Percentiles rank a stretch among this genome's conserved stretches.
phyloP scores from a whole-genome alignment of 2,329 filamentous ascomycete species.

The Xylaria sp. region DNA sequence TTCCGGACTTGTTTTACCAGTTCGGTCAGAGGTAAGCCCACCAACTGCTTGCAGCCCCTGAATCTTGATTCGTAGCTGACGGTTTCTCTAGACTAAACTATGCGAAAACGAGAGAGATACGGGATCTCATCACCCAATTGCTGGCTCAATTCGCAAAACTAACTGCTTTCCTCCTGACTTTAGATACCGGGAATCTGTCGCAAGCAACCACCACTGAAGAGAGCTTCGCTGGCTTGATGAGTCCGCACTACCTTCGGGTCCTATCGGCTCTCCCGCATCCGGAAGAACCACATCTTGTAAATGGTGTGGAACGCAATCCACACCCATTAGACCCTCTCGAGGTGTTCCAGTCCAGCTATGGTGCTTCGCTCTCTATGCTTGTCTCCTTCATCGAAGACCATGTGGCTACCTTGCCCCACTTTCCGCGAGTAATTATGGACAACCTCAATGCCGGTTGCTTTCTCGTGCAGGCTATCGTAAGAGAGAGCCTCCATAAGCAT shows the following conservation, averaged over 20 bases:
- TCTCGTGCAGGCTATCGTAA: conserved; percentile 42
- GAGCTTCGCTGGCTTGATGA: conserved; percentile 55
- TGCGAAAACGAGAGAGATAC: conserved; percentile 45
- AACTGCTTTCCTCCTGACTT: conserved; percentile 61
- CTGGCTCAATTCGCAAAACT: conserved; percentile 60
- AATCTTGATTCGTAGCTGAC: conserved; percentile 16
- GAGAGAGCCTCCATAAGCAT: conserved; percentile 48
- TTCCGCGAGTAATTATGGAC: conserved; percentile 60
- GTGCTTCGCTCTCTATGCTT: conserved; percentile 58
- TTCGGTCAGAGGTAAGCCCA: conserved; percentile 57
- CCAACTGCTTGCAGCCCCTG: background rate
- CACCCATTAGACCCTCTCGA: conserved; percentile 57
- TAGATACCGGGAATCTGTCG: conserved; percentile 58
- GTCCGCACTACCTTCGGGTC: conserved; percentile 59
- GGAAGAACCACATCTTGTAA: conserved; percentile 46
- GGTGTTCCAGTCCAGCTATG: conserved; percentile 55
- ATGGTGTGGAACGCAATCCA: conserved; percentile 46
- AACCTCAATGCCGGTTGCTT: conserved; percentile 53
- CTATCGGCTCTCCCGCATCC: conserved; percentile 54
- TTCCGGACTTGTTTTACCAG: conserved; percentile 62
- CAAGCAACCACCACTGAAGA: conserved; percentile 44
- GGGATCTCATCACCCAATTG: conserved; percentile 48
- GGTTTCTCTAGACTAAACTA: conserved; percentile 39
- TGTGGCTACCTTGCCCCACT: conserved; percentile 54
- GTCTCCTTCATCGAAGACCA: conserved; percentile 57